phyloP scores from a whole-genome alignment of 257 asterid species.

The Scutellaria minor region DNA sequence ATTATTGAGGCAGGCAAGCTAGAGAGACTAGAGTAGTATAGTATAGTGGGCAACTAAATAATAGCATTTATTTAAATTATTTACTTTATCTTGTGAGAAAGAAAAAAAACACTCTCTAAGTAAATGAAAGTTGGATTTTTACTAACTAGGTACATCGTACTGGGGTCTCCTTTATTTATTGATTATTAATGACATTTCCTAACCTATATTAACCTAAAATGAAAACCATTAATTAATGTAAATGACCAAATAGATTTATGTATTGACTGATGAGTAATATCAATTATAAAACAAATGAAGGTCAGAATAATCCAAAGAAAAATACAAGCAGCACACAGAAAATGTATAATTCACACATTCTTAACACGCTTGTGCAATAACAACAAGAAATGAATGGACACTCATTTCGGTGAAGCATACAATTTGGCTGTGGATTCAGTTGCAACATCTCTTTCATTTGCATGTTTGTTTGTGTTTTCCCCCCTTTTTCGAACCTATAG shows the following conservation, averaged over 20 bases:
- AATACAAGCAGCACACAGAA: background rate
- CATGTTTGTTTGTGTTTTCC: background rate
- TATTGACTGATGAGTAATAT: background rate
- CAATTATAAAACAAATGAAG: background rate
- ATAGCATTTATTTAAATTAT: no score
- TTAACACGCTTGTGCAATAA: background rate
- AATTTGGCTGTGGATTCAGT: constrained; percentile 4
- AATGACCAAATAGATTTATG: background rate
- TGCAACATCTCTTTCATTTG: background rate
- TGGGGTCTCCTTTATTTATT: background rate
- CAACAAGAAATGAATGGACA: background rate
- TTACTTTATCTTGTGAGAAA: no score
- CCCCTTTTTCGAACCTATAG: background rate
- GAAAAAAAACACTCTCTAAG: no score
- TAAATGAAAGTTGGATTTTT: no score
- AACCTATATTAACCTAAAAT: background rate
- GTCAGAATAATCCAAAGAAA: constrained; percentile 4
- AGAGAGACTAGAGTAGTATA: no score
- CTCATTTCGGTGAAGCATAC: constrained; percentile 6
- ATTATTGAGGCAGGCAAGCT: no score
- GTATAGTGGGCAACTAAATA: no score
- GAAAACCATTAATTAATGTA: background rate
- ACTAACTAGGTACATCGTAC: background rate
- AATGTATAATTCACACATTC: background rate
- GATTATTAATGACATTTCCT: constrained; percentile 1